Evolutionary conservation across 345 rosid species (phyloP), one percentile per base, ranked within the genome.

Genomic region (Rubroshorea leprosula): DNA sequence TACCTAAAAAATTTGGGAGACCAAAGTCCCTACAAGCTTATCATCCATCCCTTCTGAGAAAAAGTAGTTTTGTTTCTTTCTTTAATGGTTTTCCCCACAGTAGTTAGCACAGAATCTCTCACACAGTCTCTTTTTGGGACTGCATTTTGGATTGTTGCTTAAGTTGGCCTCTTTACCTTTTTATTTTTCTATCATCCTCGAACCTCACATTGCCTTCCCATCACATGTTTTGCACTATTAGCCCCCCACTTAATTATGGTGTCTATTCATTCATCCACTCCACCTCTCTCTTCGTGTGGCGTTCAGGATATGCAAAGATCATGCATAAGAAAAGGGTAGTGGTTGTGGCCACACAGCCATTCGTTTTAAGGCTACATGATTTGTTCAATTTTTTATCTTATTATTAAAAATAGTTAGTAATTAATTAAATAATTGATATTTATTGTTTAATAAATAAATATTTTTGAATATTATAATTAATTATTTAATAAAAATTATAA

Each of bases 31-130:
- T n/a, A 13, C 44, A 44, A 24, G 20, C 51, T 45, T 51, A 60
- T 69, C 57, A 60, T 65, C 68, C n/a, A n/a, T n/a, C n/a, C 47
- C 9, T 29, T 17, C 13, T 29, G 20, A 49, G 46, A 44, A 22
- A 61, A 65, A 53, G 64, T 17, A n/a, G 55, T n/a, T 23, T 55
- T 63, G 48, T 65, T 60, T 71, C 57, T 57, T 52, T 25, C n/a
- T n/a, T n/a, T n/a, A n/a, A 5, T 8, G 13, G 17, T n/a, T 17
- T 39, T 44, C 41, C 26, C 10, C 41, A 58, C 68, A 31, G 63
- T 58, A 71, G 47, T 41, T 65, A 68, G 29, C 29, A 58, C 62
- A 54, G 51, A 66, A 56, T n/a, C n/a, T 66, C 67, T 22, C 14
- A 5, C 29, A 51, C 23, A 26, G 23, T 9, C 25, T 56, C 38